phyloP scores from a whole-genome alignment of 2,329 filamentous ascomycete genomes.

The Tolypocladium capitatum region DNA sequence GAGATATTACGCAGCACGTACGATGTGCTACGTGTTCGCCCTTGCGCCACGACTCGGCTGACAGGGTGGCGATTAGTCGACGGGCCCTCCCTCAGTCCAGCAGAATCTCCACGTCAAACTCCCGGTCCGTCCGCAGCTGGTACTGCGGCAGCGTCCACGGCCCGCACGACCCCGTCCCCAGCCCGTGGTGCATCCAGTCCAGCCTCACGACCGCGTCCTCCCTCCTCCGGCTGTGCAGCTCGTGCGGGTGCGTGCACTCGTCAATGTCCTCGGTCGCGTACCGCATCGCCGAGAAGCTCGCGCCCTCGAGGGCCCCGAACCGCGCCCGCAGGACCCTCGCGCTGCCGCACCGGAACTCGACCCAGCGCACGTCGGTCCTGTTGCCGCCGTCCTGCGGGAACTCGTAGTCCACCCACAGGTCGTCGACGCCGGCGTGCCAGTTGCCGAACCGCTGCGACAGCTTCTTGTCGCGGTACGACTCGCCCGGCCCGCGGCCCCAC shows the following conservation, averaged over 20 bases:
- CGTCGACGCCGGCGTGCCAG: slow-evolving; percentile 32
- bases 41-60: too few species aligned
- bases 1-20: too few species aligned
- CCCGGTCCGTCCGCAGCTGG: slow-evolving; percentile 24
- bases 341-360: slow-evolving; percentile 28
- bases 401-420: slow-evolving; percentile 49
- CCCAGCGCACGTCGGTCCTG: slow-evolving; percentile 48
- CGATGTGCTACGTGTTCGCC: too few species aligned
- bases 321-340: slow-evolving; percentile 25
- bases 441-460: slow-evolving; percentile 43
- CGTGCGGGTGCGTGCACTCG: slow-evolving; percentile 43
- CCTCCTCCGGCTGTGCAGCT: slow-evolving; percentile 35
- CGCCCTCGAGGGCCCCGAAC: slow-evolving; percentile 32
- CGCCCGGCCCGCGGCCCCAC: slow-evolving; percentile 55
- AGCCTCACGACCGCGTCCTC: slow-evolving; percentile 43
- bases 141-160: slow-evolving; percentile 38
- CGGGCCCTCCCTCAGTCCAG: slow-evolving; percentile 20
- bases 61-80: too few species aligned
- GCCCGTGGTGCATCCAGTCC: slow-evolving; percentile 48
- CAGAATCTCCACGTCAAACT: slow-evolving; percentile 30
- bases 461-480: slow-evolving; percentile 56
- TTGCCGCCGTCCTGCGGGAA: slow-evolving; percentile 57
- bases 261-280: slow-evolving; percentile 42
- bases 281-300: slow-evolving; percentile 42
- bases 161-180: slow-evolving; percentile 50